These are phyloP conservation scores for Verticillium longisporum DNA, from an alignment of 2,329 filamentous ascomycete species.

Conservation along the genomic window DNA sequence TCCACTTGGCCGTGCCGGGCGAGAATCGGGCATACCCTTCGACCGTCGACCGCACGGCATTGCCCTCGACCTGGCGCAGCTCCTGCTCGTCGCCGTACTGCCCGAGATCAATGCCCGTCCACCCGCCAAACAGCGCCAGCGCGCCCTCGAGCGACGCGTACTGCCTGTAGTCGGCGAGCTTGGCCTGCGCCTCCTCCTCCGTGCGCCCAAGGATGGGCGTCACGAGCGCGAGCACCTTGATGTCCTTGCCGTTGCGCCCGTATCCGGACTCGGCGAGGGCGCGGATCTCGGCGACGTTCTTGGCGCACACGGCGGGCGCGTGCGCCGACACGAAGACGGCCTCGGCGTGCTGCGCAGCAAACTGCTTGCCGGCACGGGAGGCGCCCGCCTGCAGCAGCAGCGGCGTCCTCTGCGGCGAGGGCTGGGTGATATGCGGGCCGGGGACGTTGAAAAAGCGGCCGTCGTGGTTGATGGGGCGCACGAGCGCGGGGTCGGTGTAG, in stretches of 20 bases:
- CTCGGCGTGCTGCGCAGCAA: constrained; percentile 65
- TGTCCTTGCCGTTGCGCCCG: constrained; percentile 50
- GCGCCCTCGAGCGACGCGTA: constrained; percentile 59
- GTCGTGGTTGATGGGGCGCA: constrained; percentile 59
- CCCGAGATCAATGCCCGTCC: constrained; percentile 54
- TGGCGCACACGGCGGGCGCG: constrained; percentile 52
- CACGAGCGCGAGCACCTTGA: constrained; percentile 63
- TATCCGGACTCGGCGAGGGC: constrained; percentile 41
- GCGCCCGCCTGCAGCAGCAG: constrained; percentile 66
- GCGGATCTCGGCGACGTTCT: constrained; percentile 58
- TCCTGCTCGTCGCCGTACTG: constrained; percentile 61
- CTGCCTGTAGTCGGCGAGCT: constrained; percentile 53
- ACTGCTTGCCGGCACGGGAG: constrained; percentile 56
- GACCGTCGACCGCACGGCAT: constrained; percentile 52
- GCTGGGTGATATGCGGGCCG: constrained; percentile 59
- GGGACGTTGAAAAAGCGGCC: constrained; percentile 59
- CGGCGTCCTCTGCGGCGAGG: constrained; percentile 61
- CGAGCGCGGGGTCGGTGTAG: constrained; percentile 44
- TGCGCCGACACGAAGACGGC: constrained; percentile 65
- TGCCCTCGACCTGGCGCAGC: constrained; percentile 53
- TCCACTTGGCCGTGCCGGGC: constrained; percentile 60
- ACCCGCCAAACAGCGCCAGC: constrained; percentile 64
- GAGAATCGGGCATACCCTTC: constrained; percentile 49
- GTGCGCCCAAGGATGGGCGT: constrained; percentile 60
- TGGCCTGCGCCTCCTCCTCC: constrained; percentile 58